Conservation (phyloP, 228 moss, liverwort and hornwort species). For the Sphagnum fallax region DNA sequence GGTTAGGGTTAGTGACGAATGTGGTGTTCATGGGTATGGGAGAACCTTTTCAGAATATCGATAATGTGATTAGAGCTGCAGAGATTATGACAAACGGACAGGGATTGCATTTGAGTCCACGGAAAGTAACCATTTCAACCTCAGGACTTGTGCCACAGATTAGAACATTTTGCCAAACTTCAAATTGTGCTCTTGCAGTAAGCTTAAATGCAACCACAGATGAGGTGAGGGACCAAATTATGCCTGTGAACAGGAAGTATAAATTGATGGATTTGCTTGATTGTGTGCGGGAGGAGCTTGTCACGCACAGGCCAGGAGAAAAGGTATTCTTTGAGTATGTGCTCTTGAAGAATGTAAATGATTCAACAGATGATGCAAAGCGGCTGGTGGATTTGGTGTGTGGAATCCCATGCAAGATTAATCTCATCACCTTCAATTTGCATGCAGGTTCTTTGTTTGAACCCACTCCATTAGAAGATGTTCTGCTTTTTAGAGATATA, state of each 20-base stretch:
- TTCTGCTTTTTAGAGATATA: slow-evolving; percentile 63
- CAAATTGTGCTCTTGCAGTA: slow-evolving; percentile 72
- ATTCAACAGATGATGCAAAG: slow-evolving; percentile 58
- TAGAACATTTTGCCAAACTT: slow-evolving; percentile 47
- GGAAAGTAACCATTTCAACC: slow-evolving; percentile 81
- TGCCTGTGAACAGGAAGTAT: slow-evolving; percentile 83
- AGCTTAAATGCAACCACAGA: slow-evolving; percentile 90
- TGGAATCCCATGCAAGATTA: slow-evolving; percentile 76
- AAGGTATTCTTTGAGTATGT: slow-evolving; percentile 69
- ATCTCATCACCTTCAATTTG: slow-evolving; percentile 75
- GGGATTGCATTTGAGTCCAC: slow-evolving; percentile 58
- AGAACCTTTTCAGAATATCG: slow-evolving; percentile 77
- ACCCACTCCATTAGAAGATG: slow-evolving; percentile 38
- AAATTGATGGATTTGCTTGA: slow-evolving; percentile 40
- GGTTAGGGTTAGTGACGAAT: slow-evolving; percentile 57
- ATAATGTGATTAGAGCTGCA: slow-evolving; percentile 64
- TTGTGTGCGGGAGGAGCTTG: slow-evolving; percentile 53
- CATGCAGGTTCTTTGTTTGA: slow-evolving; percentile 67
- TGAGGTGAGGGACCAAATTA: slow-evolving; percentile 49
- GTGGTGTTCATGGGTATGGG: slow-evolving; percentile 99
- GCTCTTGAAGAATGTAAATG: slow-evolving; percentile 76
- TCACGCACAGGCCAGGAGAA: slow-evolving; percentile 31
- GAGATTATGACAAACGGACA: slow-evolving; percentile 70
- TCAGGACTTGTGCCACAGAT: slow-evolving; percentile 85
- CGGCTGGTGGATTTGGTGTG: slow-evolving; percentile 62